These are phyloP conservation scores for Chamaecrista fasciculata DNA, from an alignment of 306 rosid species.

Conservation along the genomic window DNA sequence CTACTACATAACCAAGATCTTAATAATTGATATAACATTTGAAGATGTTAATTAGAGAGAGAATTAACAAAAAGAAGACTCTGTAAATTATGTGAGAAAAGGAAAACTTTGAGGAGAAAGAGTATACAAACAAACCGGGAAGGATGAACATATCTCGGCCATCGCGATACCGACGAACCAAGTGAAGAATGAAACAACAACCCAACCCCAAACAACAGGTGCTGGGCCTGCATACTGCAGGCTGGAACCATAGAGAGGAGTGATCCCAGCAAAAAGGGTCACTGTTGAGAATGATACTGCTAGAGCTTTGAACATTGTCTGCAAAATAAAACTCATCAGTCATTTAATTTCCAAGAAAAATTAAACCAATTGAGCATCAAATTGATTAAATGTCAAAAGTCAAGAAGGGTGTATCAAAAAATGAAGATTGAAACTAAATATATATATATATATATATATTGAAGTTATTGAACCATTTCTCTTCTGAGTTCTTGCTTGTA, in stretches of 20 bases:
- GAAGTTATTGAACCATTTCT: constrained; percentile 87
- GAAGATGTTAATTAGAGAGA: no score
- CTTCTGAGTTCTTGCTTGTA: constrained; percentile 89
- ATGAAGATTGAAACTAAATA: no score
- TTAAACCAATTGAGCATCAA: no score
- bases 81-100: neutral
- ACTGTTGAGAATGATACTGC: constrained; percentile 87
- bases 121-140: constrained; percentile 68
- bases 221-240: constrained; percentile 87
- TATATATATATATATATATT: no score
- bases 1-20: no score
- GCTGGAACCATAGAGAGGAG: constrained; percentile 84
- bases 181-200: constrained; percentile 80
- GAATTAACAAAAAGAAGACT: no score
- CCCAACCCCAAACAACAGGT: constrained; percentile 87
- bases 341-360: no score
- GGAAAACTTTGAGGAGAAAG: neutral
- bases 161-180: constrained; percentile 86
- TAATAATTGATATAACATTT: no score
- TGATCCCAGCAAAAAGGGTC: constrained; percentile 94
- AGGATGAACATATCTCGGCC: constrained; percentile 94
- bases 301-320: constrained; percentile 84
- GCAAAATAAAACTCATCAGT: no score
- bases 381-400: no score
- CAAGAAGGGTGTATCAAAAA: no score